Evolutionary conservation across 108 stramenopile species (phyloP), one percentile per base, ranked within the genome.

Genomic region (Schizochytrium sp.): DNA sequence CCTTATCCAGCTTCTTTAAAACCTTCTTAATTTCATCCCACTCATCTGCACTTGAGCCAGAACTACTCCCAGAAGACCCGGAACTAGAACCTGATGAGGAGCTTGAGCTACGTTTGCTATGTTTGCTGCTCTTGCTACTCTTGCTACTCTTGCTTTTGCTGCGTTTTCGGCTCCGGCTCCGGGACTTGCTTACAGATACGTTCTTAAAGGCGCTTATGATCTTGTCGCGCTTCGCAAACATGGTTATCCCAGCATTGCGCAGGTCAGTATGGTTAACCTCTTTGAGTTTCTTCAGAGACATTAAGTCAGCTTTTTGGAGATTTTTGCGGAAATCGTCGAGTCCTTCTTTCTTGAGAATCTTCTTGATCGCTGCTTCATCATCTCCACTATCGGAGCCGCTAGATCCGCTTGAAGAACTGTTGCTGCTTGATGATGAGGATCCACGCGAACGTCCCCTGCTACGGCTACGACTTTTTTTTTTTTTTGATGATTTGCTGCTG

Each of bases 321-420:
- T 46, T 17, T 38, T 83, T 83, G 17, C 76, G 53, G 76, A 2
- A 46, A 42, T 1, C 53, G 10, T 49, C 76, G 15, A 47, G 76
- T n/a, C 76, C 76, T 2, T 47, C 76, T 38, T 55, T 83, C 53
- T 1, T 83, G 50, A 83, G 40, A 83, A 83, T 2, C 50, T 55
- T 83, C 76, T 42, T 83, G 28, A 83, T 83, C 76, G 8, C 47
- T n/a, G 76, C 76, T 53, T 83, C 47, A 10, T 83, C 76, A 53
- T 83, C 76, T 38, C 44, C 72, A 2, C 28, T 28, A 41, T 44
- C 72, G 17, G 72, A 72, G 76, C 76, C 28, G 53, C 76, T 83
- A 40, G 50, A 49, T 10, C 5, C 10, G 47, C 76, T 83, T 40
- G 45, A 46, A 5, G 76, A 83, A 2, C 17, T 5, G 44, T 44